These are phyloP conservation scores for Podaxis sp. DNA, from an alignment of 768 basidiomycete species.

Conservation along the genomic window DNA sequence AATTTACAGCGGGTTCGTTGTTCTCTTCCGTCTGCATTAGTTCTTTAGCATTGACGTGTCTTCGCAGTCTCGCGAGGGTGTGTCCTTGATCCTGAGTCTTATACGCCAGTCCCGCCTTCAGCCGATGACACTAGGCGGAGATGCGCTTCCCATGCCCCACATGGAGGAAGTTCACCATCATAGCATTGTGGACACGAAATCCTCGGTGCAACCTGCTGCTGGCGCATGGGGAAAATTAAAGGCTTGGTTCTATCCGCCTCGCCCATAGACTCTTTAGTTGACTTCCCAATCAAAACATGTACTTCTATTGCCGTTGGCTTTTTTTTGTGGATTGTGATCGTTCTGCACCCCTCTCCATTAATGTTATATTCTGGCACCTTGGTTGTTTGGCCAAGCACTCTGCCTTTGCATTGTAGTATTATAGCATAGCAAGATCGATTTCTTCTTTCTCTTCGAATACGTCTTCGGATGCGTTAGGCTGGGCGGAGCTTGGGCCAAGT, in stretches of 20 bases:
- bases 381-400: background rate
- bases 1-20: constrained; percentile 77
- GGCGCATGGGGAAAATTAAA: constrained; percentile 19
- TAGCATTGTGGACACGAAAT: background rate
- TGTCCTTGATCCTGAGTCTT: constrained; percentile 76
- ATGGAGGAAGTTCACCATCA: background rate
- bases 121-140: constrained; percentile 48
- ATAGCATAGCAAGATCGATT: background rate
- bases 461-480: no score
- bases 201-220: background rate
- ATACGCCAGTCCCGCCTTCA: constrained; percentile 77
- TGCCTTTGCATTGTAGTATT: constrained; percentile 12
- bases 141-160: constrained; percentile 22
- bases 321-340: background rate
- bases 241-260: constrained; percentile 16
- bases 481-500: background rate
- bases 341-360: constrained; percentile 6
- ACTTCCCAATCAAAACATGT: constrained; percentile 3
- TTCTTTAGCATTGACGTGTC: constrained; percentile 8
- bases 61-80: constrained; percentile 79
- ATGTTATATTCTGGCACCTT: background rate
- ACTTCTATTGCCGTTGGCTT: background rate
- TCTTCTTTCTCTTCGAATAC: background rate
- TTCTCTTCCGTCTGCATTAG: background rate
- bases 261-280: background rate